Conservation (phyloP, 768 basidiomycete species). For the Mycena pura region DNA sequence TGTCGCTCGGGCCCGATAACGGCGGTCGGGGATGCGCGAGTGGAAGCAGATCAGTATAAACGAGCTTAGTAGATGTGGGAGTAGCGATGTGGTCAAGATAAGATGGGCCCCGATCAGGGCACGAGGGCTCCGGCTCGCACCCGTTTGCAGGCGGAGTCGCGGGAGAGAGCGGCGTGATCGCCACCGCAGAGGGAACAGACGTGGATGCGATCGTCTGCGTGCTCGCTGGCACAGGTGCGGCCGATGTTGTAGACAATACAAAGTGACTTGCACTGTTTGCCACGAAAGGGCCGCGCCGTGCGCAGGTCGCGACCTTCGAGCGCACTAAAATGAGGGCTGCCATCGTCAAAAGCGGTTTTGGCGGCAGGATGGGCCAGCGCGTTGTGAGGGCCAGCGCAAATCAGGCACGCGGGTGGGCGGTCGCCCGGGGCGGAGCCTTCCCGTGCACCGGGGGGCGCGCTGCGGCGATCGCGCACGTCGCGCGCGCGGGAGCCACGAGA, state of each 20-base stretch:
- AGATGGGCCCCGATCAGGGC: not conserved
- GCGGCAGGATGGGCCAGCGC: not conserved
- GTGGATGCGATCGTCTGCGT: constrained; percentile 12
- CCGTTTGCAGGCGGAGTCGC: not conserved
- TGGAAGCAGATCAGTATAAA: no score
- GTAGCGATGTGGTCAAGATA: not conserved
- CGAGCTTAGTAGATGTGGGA: no score
- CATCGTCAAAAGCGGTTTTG: constrained; percentile 5
- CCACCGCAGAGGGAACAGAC: constrained; percentile 26
- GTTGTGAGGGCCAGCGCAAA: constrained; percentile 8
- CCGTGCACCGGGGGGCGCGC: not conserved
- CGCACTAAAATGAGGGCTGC: constrained; percentile 3
- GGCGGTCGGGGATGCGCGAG: no score
- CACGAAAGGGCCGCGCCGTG: not conserved
- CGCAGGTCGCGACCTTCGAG: not conserved
- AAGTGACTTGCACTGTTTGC: not conserved
- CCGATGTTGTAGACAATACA: constrained; percentile 19
- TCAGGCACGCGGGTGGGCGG: not conserved
- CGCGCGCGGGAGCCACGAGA: not conserved
- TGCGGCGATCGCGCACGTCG: not conserved
- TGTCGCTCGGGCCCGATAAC: no score
- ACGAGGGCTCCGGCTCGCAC: not conserved
- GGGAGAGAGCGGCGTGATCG: constrained; percentile 13
- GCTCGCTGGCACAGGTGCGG: not conserved
- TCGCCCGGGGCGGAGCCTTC: not conserved